phyloP scores from a whole-genome alignment of 257 asterid species.

The Misopates orontium region DNA sequence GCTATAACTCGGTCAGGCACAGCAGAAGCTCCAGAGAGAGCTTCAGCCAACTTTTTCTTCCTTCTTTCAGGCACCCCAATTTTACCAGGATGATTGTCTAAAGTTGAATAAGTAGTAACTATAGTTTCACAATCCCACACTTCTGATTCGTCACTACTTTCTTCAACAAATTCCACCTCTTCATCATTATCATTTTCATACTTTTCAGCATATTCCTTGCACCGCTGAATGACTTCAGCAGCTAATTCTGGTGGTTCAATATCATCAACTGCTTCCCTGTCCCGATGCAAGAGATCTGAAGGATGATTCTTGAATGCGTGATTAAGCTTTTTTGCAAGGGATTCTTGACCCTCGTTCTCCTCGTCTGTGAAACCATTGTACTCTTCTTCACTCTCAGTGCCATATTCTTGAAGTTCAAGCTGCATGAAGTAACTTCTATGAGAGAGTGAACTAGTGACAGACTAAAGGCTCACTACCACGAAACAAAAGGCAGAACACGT shows the following conservation, averaged over 20 bases:
- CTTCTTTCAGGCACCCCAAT: constrained; percentile 86
- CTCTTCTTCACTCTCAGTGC: constrained; percentile 60
- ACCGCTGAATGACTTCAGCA: constrained; percentile 60
- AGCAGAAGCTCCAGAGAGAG: constrained; percentile 43
- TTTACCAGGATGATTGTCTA: constrained; percentile 90
- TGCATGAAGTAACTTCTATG: constrained; percentile 29
- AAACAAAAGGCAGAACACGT: background rate
- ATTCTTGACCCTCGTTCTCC: constrained; percentile 49
- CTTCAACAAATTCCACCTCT: constrained; percentile 55
- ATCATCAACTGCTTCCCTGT: constrained; percentile 37
- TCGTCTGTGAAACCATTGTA: constrained; percentile 40
- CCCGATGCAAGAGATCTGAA: constrained; percentile 34
- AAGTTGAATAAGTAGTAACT: constrained; percentile 79
- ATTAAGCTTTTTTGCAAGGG: constrained; percentile 66
- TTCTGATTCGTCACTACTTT: constrained; percentile 83
- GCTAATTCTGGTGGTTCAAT: constrained; percentile 53
- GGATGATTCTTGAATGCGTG: constrained; percentile 50
- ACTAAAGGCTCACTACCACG: background rate
- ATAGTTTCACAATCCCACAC: constrained; percentile 94
- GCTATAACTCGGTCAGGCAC: constrained; percentile 47
- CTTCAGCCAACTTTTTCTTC: constrained; percentile 63
- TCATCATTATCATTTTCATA: constrained; percentile 47
- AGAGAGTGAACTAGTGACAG: constrained; percentile 10
- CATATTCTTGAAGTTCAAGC: constrained; percentile 89
- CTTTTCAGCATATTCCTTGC: constrained; percentile 73